These are phyloP conservation scores for Boletus sp. DNA, from an alignment of 1,284 basidiomycete species.

Conservation along the genomic window DNA sequence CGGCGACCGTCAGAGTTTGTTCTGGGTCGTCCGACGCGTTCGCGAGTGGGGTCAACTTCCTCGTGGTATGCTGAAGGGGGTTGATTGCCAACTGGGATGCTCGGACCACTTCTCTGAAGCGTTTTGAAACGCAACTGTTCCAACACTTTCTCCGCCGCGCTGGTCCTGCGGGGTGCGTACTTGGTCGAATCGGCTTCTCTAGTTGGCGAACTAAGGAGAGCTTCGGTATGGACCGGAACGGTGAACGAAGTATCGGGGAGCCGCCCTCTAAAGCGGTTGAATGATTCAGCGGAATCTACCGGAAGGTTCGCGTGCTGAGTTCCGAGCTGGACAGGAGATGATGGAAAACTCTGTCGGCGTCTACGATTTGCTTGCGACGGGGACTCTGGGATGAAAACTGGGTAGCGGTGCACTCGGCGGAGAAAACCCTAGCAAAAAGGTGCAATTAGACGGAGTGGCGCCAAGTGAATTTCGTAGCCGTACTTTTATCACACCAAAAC, in stretches of 20 bases:
- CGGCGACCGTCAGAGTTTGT: slow-evolving; percentile 32
- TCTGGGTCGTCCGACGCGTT: slow-evolving; percentile 26
- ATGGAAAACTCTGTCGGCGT: slow-evolving; percentile 42
- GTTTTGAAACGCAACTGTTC: slow-evolving; percentile 54
- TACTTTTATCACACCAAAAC: slow-evolving; percentile 97
- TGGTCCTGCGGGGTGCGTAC: slow-evolving; percentile 38
- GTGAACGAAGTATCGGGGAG: slow-evolving; percentile 25
- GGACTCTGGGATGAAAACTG: slow-evolving; percentile 57
- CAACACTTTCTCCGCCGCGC: slow-evolving; percentile 55
- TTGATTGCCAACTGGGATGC: slow-evolving; percentile 28
- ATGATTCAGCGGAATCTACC: slow-evolving; percentile 25
- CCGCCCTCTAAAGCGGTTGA: slow-evolving; percentile 32
- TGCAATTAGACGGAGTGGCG: neutral
- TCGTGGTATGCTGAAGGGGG: slow-evolving; percentile 21
- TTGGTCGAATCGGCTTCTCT: slow-evolving; percentile 17
- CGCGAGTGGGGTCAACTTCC: slow-evolving; percentile 9
- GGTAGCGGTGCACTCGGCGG: slow-evolving; percentile 89
- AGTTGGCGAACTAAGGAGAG: slow-evolving; percentile 22
- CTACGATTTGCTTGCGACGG: slow-evolving; percentile 32
- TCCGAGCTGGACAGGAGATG: slow-evolving; percentile 28
- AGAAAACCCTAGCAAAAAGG: slow-evolving; percentile 72
- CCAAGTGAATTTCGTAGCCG: slow-evolving; percentile 3
- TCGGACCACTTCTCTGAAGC: slow-evolving; percentile 38
- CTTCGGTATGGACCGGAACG: slow-evolving; percentile 32
- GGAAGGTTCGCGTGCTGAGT: slow-evolving; percentile 24